phyloP scores from a whole-genome alignment of 1,284 basidiomycete species.

The Leucoagaricus sp. region DNA sequence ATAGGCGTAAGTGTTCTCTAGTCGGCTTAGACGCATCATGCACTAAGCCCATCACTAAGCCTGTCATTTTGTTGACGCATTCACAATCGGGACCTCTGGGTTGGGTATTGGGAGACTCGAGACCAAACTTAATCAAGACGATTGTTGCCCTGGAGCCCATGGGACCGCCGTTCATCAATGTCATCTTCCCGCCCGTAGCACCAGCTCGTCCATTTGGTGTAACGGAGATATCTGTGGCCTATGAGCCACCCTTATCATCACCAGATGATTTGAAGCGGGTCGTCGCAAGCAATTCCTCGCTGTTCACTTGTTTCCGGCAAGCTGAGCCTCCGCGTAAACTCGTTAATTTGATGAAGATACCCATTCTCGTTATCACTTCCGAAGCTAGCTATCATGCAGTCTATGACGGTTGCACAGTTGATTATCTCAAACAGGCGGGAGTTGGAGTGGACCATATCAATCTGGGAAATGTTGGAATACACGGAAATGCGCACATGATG shows the following conservation, averaged over 20 bases:
- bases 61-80: slow-evolving; percentile 46
- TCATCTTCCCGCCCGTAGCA: slow-evolving; percentile 38
- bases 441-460: slow-evolving; percentile 43
- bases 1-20: slow-evolving; percentile 19
- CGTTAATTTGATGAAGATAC: slow-evolving; percentile 41
- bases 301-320: slow-evolving; percentile 45
- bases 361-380: slow-evolving; percentile 47
- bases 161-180: slow-evolving; percentile 50
- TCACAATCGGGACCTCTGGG: slow-evolving; percentile 49
- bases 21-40: no score
- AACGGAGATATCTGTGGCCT: slow-evolving; percentile 45
- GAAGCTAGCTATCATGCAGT: slow-evolving; percentile 50
- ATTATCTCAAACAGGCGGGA: slow-evolving; percentile 44
- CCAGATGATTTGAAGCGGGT: slow-evolving; percentile 33
- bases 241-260: slow-evolving; percentile 39
- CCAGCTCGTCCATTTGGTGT: slow-evolving; percentile 42
- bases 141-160: slow-evolving; percentile 49
- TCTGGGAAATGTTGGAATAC: slow-evolving; percentile 43
- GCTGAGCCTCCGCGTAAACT: slow-evolving; percentile 41
- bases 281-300: slow-evolving; percentile 27
- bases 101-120: slow-evolving; percentile 48
- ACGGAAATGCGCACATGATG: slow-evolving; percentile 52
- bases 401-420: slow-evolving; percentile 46
- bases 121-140: slow-evolving; percentile 42
- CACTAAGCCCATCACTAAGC: no score